These are phyloP conservation scores for Bertia moriformis DNA, from an alignment of 2,329 filamentous ascomycete species.

Conservation along the genomic window DNA sequence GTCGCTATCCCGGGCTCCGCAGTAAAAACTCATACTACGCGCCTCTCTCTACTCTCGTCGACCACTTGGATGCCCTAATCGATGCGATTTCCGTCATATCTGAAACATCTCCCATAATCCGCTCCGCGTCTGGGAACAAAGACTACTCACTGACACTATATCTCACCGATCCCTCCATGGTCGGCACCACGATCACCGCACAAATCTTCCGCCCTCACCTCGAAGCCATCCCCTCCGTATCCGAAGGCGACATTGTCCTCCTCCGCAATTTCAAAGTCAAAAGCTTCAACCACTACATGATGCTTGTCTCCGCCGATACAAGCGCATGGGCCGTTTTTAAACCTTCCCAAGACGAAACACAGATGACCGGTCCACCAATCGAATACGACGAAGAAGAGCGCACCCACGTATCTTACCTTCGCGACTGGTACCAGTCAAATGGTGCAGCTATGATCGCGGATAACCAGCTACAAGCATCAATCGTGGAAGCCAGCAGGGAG, in stretches of 20 bases:
- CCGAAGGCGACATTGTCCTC: conserved; percentile 23
- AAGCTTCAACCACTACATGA: conserved; percentile 19
- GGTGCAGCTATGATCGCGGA: conserved; percentile 18
- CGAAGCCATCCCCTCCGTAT: conserved; percentile 17
- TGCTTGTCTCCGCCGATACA: conserved; percentile 21
- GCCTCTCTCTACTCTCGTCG: conserved; percentile 22
- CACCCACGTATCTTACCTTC: conserved; percentile 15
- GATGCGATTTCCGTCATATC: conserved; percentile 25
- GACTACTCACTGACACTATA: conserved; percentile 23
- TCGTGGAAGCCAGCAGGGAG: conserved; percentile 12
- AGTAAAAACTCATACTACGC: conserved; percentile 25
- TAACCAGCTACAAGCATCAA: conserved; percentile 16
- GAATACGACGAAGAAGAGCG: conserved; percentile 21
- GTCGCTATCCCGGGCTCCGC: conserved; percentile 17
- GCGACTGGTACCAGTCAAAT: conserved; percentile 21
- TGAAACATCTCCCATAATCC: conserved; percentile 13
- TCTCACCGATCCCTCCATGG: conserved; percentile 25
- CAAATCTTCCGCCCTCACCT: conserved; percentile 24
- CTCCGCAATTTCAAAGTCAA: conserved; percentile 28
- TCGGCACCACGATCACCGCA: conserved; percentile 17
- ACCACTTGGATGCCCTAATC: conserved; percentile 20
- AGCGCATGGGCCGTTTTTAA: conserved; percentile 30
- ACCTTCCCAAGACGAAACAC: conserved; percentile 1
- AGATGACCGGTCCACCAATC: conserved; percentile 18
- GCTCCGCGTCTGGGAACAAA: conserved; percentile 17